Percentiles rank a stretch among this genome's conserved stretches.
Conservation (phyloP, 257 asterid species). For the Buddleja alternifolia region DNA sequence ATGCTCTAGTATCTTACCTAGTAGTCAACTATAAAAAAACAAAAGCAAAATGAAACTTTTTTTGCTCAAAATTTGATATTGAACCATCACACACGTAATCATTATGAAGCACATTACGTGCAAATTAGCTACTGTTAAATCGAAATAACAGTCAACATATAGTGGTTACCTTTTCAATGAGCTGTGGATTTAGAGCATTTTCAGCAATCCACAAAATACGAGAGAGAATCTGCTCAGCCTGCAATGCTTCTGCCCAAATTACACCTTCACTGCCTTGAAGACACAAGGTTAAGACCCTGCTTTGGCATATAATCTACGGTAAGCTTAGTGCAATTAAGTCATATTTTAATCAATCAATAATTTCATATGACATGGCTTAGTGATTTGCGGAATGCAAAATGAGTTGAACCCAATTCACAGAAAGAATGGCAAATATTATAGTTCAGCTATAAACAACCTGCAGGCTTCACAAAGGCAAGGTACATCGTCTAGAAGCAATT, state of each 20-base stretch:
- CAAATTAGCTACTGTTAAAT: constrained; percentile 15
- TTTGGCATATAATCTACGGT: constrained; percentile 32
- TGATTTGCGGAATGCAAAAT: not conserved
- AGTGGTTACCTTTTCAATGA: constrained; percentile 69
- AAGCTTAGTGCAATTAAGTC: constrained; percentile 27
- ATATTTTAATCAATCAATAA: constrained; percentile 11
- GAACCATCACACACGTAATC: not conserved
- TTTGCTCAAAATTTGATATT: constrained; percentile 6
- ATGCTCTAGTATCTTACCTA: constrained; percentile 1
- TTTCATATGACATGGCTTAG: not conserved
- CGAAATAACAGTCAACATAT: constrained; percentile 20
- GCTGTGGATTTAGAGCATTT: constrained; percentile 73
- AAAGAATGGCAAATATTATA: not conserved
- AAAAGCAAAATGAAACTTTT: not conserved
- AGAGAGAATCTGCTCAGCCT: constrained; percentile 59
- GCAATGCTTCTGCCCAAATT: constrained; percentile 73
- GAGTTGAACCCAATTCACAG: constrained; percentile 20
- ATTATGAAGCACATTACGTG: constrained; percentile 11
- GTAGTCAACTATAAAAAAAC: not conserved
- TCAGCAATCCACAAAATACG: constrained; percentile 89
- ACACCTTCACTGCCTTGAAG: constrained; percentile 70
- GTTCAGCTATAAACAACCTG: constrained; percentile 48
- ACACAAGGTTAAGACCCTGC: constrained; percentile 76
- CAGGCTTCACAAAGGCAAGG: constrained; percentile 91
- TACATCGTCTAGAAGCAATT: constrained; percentile 72